Evolutionary conservation across 2,329 filamentous ascomycete species (phyloP), one percentile per base, ranked within the genome.

Genomic region (Fusarium sp.): DNA sequence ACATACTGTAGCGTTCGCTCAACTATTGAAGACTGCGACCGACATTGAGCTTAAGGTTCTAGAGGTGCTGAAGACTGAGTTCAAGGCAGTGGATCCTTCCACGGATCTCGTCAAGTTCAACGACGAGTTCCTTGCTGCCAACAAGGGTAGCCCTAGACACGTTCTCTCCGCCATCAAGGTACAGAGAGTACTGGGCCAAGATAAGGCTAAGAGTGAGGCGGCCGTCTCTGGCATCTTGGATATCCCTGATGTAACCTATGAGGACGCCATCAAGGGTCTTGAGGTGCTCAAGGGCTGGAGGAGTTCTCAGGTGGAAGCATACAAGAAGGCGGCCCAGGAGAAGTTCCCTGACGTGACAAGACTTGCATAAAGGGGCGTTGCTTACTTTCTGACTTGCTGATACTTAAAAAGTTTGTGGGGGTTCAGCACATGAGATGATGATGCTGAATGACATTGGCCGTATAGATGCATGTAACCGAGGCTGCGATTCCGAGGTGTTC

Each of bases 1-100:
- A 78, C 94, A 96, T 81, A 86, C 89, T 36, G 85, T 92, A 48
- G 89, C 90, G 65, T 92, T 98, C 84, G 90, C 90, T 72, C 87
- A 91, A 75, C 85, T 89, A 39, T 82, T 93, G 56, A 87, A 88
- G 72, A 83, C 84, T 10, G 87, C 87, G 54, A 88, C 91, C n/a
- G 79, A 82, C 35, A 85, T 95, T 26, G 84, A 90, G 2, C 82
- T 89, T 28, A 89, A 93, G 82, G 89, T 93, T 26, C 86, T 89
- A 56, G 90, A 94, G 74, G 89, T 94, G 52, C 84, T 98, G 75
- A 90, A 92, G 69, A 83, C 89, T 5, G 90, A 91, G 73, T 93
- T 95, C 75, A 89, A 88, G 41, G 84, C 87, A 14, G 83, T 92
- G 31, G 86, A 91, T 12, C 83, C 88, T 15, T 88, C 88, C 36